Evolutionary conservation across 352 stramenopile genomes (phyloP).

Genomic region (Phytopythium chamaehyphon): DNA sequence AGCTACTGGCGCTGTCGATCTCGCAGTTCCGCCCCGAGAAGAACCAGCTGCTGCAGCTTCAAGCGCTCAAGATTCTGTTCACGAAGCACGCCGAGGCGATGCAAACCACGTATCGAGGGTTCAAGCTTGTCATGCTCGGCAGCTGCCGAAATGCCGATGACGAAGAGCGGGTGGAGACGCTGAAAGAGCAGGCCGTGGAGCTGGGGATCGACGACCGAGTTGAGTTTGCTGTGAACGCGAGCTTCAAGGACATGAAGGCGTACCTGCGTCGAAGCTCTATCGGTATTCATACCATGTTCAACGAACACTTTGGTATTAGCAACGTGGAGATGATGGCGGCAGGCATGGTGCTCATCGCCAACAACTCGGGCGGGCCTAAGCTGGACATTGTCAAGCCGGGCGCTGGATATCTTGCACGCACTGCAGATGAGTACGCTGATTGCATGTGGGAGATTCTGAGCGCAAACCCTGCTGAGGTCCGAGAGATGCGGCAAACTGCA

Average conservation of each 20-base stretch:
- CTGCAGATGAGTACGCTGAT: conserved; percentile 87
- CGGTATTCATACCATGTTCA: conserved; percentile 99
- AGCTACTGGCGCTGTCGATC: conserved; percentile 91
- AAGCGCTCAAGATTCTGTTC: conserved; percentile 74
- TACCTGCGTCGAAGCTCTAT: conserved; percentile 86
- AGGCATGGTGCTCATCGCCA: conserved; percentile 94
- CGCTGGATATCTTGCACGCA: conserved; percentile 80
- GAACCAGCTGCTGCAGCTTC: conserved; percentile 95
- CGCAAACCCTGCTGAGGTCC: neutral
- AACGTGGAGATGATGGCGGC: conserved; percentile 99
- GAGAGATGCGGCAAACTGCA: conserved; percentile 33
- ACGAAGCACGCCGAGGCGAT: conserved; percentile 44
- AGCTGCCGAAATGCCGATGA: conserved; percentile 95
- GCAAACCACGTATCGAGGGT: conserved; percentile 38
- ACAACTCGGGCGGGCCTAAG: conserved; percentile 96
- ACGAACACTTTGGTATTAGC: conserved; percentile 99
- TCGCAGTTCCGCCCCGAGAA: conserved; percentile 99
- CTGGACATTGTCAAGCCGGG: conserved; percentile 89
- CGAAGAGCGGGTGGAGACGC: conserved; percentile 77
- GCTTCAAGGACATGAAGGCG: conserved; percentile 89
- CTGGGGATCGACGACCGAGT: conserved; percentile 83
- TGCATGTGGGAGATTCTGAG: conserved; percentile 43
- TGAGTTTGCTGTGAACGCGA: conserved; percentile 94
- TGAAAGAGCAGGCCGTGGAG: conserved; percentile 75
- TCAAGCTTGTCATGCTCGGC: conserved; percentile 95